These are phyloP conservation scores for Quercus variabilis DNA, from an alignment of 306 rosid species.

Conservation along the genomic window DNA sequence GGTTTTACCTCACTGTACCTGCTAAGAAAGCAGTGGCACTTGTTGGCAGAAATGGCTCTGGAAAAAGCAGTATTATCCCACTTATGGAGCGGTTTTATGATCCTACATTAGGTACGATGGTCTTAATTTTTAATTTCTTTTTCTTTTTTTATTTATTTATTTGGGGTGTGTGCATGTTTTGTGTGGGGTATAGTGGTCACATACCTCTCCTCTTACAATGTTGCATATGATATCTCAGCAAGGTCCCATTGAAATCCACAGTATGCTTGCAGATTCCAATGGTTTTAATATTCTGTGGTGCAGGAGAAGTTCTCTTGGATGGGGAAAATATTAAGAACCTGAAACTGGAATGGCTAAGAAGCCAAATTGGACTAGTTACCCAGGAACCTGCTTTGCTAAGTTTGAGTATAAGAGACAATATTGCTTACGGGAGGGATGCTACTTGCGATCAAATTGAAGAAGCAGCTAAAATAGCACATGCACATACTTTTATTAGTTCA, in stretches of 20 bases:
- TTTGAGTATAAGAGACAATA: constrained; percentile 94
- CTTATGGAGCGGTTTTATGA: constrained; percentile 99
- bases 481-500: constrained; percentile 94
- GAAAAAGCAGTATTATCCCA: constrained; percentile 98
- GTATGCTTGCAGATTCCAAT: constrained; percentile 16
- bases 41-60: constrained; percentile 98
- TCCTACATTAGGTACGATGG: constrained; percentile 80
- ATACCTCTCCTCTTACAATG: background rate
- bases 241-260: background rate
- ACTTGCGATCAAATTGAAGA: constrained; percentile 93
- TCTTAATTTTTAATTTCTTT: background rate
- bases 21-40: constrained; percentile 99
- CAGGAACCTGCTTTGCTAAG: constrained; percentile 99
- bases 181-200: background rate
- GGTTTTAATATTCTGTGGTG: constrained; percentile 38
- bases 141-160: background rate
- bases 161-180: constrained; percentile 10
- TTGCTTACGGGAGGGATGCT: constrained; percentile 96
- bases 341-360: constrained; percentile 92
- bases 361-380: constrained; percentile 96
- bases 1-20: constrained; percentile 96
- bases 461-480: constrained; percentile 99
- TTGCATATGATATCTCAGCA: background rate
- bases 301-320: constrained; percentile 99
- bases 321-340: constrained; percentile 95